Evolutionary conservation across 306 rosid genomes (phyloP).

Genomic region (Prunus armeniaca): DNA sequence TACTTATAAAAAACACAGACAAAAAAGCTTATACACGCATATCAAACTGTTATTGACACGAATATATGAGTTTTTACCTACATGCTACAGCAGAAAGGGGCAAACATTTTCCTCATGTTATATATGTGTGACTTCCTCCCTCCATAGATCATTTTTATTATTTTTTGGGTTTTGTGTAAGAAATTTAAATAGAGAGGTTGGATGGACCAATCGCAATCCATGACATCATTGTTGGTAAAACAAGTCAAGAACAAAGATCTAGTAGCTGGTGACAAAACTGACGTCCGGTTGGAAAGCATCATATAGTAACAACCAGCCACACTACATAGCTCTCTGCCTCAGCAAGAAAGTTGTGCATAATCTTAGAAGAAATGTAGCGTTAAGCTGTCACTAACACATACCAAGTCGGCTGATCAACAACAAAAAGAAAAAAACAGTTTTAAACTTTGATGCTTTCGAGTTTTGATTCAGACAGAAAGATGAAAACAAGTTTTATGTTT

Average conservation of each 20-base stretch:
- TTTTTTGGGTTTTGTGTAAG: not conserved
- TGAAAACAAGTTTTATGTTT: not conserved
- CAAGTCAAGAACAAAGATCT: constrained; percentile 27
- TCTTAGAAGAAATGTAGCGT: not conserved
- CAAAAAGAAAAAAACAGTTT: too few relatives aligned
- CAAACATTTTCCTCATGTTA: too few relatives aligned
- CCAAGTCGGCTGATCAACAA: not conserved
- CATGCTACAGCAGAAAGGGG: too few relatives aligned
- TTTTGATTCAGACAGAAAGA: not conserved
- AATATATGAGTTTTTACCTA: too few relatives aligned
- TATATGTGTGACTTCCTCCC: not conserved
- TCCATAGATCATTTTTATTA: too few relatives aligned
- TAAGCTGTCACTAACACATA: not conserved
- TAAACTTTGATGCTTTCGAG: not conserved
- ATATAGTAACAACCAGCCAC: not conserved
- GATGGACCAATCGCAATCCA: constrained; percentile 5
- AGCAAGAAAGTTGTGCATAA: not conserved
- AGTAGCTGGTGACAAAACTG: constrained; percentile 27
- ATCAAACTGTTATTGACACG: too few relatives aligned
- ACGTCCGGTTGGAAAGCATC: constrained; percentile 3
- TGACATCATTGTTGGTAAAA: constrained; percentile 13
- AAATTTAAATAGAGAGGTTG: not conserved
- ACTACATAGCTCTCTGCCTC: not conserved
- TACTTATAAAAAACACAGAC: too few relatives aligned
- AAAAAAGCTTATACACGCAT: fast-evolving